Evolutionary conservation across 352 stramenopile species (phyloP), one percentile per base, ranked within the genome.

Genomic region (Phytophthora tubulina): DNA sequence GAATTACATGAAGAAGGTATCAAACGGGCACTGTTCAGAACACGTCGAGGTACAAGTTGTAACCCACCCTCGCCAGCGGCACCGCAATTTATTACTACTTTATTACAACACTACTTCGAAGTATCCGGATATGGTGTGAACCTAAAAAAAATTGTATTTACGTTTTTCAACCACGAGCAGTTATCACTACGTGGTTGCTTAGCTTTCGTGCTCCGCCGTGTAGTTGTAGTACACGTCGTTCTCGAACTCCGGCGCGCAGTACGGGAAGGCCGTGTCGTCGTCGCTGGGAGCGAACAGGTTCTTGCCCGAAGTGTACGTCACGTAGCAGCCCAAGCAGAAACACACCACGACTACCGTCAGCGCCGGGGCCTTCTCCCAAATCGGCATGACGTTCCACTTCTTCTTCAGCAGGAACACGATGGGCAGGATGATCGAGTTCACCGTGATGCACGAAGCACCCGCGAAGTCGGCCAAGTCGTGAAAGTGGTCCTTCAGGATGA

Each of bases 401-500:
- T 73, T 76, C 57, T 80, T 79, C 35, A 82, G 36, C 17, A 80
- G 74, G 58, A 80, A 86, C 8, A 83, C 52, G 30, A 81, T 81
- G 10, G 78, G 78, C 10, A 88, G 30, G 11, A 88, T 39, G 59
- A 88, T 88, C 14, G 69, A 85, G 55, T 76, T 82, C 30, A 80
- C 45, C 17, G 73, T 83, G 46, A 85, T 84, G 38, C 77, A 79
- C 41, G 80, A 86, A 1, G 80, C 63, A 6, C 78, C 78, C 9
- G 65, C 69, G 38, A 88, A 88, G 62, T 85, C 78, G 0, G 67
- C 63, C 48, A 85, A 60, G 44, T 82, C 78, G n/a, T 61, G 45
- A 42, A 88, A 86, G 21, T 82, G 69, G 70, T 88, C 75, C 61
- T 83, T 75, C 21, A 88, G 48, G 1, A 86, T 17, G n/a, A 88